Evolutionary conservation across 2,329 filamentous ascomycete species (phyloP).

Genomic region (Xylariales sp.): DNA sequence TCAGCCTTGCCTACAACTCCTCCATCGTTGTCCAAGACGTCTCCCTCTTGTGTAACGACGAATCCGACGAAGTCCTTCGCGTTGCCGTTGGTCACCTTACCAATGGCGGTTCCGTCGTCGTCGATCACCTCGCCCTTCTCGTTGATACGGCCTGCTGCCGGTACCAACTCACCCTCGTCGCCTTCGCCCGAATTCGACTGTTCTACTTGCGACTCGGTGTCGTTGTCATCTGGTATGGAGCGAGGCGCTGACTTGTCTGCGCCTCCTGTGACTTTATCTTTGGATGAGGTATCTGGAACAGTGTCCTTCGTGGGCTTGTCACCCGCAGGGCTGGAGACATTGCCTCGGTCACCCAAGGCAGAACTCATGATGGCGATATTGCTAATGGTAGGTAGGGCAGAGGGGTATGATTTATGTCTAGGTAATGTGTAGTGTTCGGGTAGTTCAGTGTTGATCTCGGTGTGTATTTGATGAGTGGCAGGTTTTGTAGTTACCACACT

Average conservation of each 20-base stretch:
- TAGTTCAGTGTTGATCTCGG: conserved; percentile 9
- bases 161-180: conserved; percentile 29
- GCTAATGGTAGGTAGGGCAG: too few species aligned
- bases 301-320: conserved; percentile 15
- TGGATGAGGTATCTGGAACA: neutral
- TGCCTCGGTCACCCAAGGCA: conserved; percentile 1
- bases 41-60: conserved; percentile 32
- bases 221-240: conserved; percentile 20
- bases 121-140: conserved; percentile 53
- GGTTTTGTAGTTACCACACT: conserved; percentile 12
- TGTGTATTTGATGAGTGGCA: conserved; percentile 17
- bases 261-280: conserved; percentile 12
- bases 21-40: conserved; percentile 27
- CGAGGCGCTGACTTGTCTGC: conserved; percentile 19
- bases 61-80: conserved; percentile 23
- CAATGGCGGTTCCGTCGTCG: conserved; percentile 45
- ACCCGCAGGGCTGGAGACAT: conserved; percentile 8
- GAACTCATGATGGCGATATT: conserved; percentile 8
- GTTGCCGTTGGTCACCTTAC: conserved; percentile 30
- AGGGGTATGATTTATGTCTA: neutral
- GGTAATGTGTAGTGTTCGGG: conserved; percentile 1
- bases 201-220: conserved; percentile 16
- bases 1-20: conserved; percentile 28
- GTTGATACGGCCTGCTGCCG: conserved; percentile 38
- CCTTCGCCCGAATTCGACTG: conserved; percentile 16